Base-by-base conservation (phyloP, 768 basidiomycete species). In the Russula lepida region DNA sequence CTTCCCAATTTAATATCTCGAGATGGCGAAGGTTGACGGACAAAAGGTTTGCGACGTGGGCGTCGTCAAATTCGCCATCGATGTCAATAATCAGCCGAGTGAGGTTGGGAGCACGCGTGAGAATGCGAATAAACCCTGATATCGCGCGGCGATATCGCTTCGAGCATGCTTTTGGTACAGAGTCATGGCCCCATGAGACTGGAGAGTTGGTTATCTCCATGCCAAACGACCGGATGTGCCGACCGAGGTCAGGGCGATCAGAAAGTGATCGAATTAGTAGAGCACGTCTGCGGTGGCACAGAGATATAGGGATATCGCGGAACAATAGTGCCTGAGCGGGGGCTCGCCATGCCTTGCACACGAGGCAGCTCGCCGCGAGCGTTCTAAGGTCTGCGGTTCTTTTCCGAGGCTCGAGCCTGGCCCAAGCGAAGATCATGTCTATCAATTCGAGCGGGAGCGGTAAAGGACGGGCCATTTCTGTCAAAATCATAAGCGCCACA, bases 401-500 rank as follows among this genome's bases (percentile, higher is more conserved):
- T 27, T 63, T 54, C 39, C 25, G 46, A 35, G 51, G 46, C 19
- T 47, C 52, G 19, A 63, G 39, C 32, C 57, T 54, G 6, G 56
- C 56, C 62, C 62, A 63, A 15, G 30, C 27, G 35, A 63, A 48
- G n/a, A 63, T 54, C 56, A 63, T 63, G 37, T 58, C 62, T 19
- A 63, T 17, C 46, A 63, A 46, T 47, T 63, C 62, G 46, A 43
- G 44, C 11, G 62, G 62, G 6, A 63, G 46, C n/a, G 17, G 19
- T 13, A 19, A n/a, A n/a, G 27, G n/a, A 13, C 44, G 21, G 6
- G 6, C 19, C 62, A 63, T 63, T 28, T 41, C 56, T 63, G 30
- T 28, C 51, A 35, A 35, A 12, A 41, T 6, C 6, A 30, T 13
- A 41, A 15, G 41, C 13, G 11, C 23, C 7, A 30, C 12, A 1